A percentile compares a stretch with the other conserved stretches of the same genome.
Conservation (phyloP, 202 grass and related monocot genomes). For the Zoysia matrella region DNA sequence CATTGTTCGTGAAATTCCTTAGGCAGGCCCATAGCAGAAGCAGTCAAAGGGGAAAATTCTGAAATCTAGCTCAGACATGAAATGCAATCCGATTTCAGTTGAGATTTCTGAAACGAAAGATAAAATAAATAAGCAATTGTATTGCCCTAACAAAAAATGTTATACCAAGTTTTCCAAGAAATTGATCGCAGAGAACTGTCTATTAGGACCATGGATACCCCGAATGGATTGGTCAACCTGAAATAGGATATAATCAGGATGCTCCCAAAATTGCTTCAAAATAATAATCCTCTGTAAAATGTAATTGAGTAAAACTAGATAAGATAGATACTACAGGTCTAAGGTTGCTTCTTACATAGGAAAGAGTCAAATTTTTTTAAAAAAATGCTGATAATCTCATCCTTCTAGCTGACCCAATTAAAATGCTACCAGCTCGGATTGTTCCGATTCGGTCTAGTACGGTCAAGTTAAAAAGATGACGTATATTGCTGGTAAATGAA, state of each 20-base stretch:
- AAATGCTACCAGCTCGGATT: conserved; percentile 1
- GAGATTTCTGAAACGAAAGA: conserved; percentile 23
- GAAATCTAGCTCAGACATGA: conserved; percentile 66
- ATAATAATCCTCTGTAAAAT: conserved; percentile 8
- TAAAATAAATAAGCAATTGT: conserved; percentile 11
- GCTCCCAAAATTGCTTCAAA: conserved; percentile 14
- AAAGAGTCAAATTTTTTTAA: background rate
- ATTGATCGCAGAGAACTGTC: conserved; percentile 74
- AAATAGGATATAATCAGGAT: conserved; percentile 42
- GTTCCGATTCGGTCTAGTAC: conserved; percentile 5
- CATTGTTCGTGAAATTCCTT: conserved; percentile 92
- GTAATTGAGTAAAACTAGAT: conserved; percentile 22
- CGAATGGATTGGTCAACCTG: conserved; percentile 91
- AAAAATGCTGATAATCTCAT: conserved; percentile 15
- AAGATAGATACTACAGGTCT: background rate
- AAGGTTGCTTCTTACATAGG: conserved; percentile 20
- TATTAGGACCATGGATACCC: conserved; percentile 65
- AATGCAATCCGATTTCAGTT: conserved; percentile 35
- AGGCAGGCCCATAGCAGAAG: conserved; percentile 87
- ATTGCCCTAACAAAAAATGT: conserved; percentile 28
- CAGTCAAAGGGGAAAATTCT: conserved; percentile 92
- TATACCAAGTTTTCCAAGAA: conserved; percentile 92
- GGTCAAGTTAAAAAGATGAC: conserved; percentile 19
- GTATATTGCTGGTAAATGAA: conserved; percentile 10
- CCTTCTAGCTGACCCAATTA: conserved; percentile 18